Conservation (phyloP, 1,139 yeast species). For the Saccharomyces uvarum region DNA sequence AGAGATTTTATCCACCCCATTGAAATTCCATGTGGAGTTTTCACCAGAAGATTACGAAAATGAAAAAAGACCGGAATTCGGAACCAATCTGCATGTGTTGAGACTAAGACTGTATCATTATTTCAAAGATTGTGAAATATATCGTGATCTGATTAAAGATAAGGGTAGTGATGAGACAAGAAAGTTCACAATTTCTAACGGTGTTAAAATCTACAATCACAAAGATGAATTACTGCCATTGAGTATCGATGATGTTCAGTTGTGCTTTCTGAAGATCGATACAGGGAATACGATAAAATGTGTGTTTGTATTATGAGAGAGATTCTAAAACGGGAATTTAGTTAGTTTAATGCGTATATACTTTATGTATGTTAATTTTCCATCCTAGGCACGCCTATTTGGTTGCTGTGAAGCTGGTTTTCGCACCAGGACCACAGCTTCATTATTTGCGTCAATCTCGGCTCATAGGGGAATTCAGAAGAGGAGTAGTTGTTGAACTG, state of each 20-base stretch:
- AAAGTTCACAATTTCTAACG: conserved; percentile 27
- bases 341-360: conserved; percentile 3
- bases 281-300: conserved; percentile 58
- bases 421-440: conserved; percentile 59
- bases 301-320: conserved; percentile 27
- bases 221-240: conserved; percentile 27
- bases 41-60: conserved; percentile 66
- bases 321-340: not conserved
- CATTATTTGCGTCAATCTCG: conserved; percentile 48
- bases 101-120: conserved; percentile 46
- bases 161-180: conserved; percentile 7
- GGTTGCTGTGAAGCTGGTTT: conserved; percentile 40
- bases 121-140: conserved; percentile 46
- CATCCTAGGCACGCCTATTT: conserved; percentile 34
- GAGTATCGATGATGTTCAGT: conserved; percentile 40
- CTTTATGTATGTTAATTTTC: conserved; percentile 11
- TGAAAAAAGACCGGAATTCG: conserved; percentile 54
- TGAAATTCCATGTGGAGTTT: conserved; percentile 65
- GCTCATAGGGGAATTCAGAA: conserved; percentile 22
- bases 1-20: conserved; percentile 33
- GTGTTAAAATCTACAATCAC: conserved; percentile 33
- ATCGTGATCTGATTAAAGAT: conserved; percentile 21
- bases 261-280: conserved; percentile 55
- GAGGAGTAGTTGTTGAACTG: not conserved
- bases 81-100: conserved; percentile 58